A percentile compares a stretch with the other conserved stretches of the same genome.
Evolutionary conservation across 768 basidiomycete genomes (phyloP).

Genomic region (Boletus reticulatus): DNA sequence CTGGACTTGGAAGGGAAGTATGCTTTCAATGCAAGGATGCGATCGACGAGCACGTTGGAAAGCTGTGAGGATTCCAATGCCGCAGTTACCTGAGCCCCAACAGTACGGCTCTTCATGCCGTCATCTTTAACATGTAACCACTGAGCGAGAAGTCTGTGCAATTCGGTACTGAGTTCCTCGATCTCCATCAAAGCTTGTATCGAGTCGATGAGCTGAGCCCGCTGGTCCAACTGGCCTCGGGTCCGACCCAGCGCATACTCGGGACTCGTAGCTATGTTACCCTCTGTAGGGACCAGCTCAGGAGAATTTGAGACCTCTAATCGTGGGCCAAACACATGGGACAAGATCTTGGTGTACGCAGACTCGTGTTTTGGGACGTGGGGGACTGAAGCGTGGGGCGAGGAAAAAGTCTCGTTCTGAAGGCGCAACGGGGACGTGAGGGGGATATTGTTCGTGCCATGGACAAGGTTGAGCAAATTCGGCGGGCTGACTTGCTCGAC

Average conservation of each 20-base stretch:
- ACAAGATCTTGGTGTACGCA: slow-evolving; percentile 87
- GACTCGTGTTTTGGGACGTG: slow-evolving; percentile 88
- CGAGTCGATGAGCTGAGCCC: slow-evolving; percentile 61
- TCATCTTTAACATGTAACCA: slow-evolving; percentile 85
- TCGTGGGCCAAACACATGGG: slow-evolving; percentile 73
- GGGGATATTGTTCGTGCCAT: slow-evolving; percentile 37
- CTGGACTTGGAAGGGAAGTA: slow-evolving; percentile 70
- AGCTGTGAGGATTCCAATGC: slow-evolving; percentile 43
- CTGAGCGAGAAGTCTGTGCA: slow-evolving; percentile 71
- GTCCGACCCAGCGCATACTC: slow-evolving; percentile 94
- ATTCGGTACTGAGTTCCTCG: slow-evolving; percentile 44
- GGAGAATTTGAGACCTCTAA: slow-evolving; percentile 88
- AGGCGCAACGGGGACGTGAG: slow-evolving; percentile 47
- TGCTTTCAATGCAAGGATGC: slow-evolving; percentile 56
- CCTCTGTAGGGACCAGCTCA: slow-evolving; percentile 62
- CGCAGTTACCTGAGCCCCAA: slow-evolving; percentile 57
- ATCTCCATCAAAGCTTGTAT: slow-evolving; percentile 66
- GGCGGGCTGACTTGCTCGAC: slow-evolving; percentile 34
- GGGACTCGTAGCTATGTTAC: slow-evolving; percentile 80
- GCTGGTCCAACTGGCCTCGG: slow-evolving; percentile 74
- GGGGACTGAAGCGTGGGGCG: slow-evolving; percentile 35
- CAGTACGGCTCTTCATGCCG: slow-evolving; percentile 50
- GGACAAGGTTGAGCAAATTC: slow-evolving; percentile 54
- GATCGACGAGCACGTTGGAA: slow-evolving; percentile 45
- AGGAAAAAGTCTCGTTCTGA: slow-evolving; percentile 35